A percentile compares a stretch with the other conserved stretches of the same genome.
Conservation (phyloP, 1,139 yeast species). For the Pneumocystis wakefieldiae region DNA sequence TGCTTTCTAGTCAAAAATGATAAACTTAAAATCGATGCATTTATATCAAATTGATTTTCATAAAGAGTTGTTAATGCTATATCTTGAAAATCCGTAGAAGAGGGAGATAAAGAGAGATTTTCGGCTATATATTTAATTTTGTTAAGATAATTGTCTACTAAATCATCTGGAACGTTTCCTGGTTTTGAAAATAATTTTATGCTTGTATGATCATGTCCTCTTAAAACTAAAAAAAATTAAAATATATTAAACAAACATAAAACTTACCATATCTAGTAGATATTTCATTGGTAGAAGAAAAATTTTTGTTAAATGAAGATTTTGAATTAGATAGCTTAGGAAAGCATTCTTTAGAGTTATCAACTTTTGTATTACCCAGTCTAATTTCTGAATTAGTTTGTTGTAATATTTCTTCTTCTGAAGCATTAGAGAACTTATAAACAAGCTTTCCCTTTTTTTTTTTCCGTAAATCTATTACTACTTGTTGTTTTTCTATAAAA, state of each 20-base stretch:
- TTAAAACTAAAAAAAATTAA: not conserved
- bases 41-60: conserved; percentile 31
- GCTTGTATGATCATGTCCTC: conserved; percentile 62
- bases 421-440: conserved; percentile 11
- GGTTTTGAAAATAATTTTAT: conserved; percentile 45
- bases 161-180: conserved; percentile 25
- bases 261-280: not conserved
- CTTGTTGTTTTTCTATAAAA: conserved; percentile 46
- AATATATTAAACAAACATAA: not conserved
- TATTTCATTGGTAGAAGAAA: not conserved
- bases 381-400: not conserved
- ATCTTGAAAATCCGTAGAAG: conserved; percentile 67
- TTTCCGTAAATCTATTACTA: conserved; percentile 15
- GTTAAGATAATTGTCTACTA: conserved; percentile 39
- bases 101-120: conserved; percentile 33
- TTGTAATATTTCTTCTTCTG: not conserved
- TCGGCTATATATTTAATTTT: conserved; percentile 45
- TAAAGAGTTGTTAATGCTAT: conserved; percentile 43
- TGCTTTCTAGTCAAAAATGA: conserved; percentile 38
- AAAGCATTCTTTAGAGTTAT: not conserved
- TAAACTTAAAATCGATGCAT: conserved; percentile 18
- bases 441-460: conserved; percentile 12
- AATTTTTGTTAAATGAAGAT: not conserved
- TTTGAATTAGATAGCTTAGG: not conserved
- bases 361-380: not conserved